Percentiles rank a stretch among this genome's conserved stretches.
Conservation (phyloP, 1,139 yeast genomes). For the Protomyces pachydermus region DNA sequence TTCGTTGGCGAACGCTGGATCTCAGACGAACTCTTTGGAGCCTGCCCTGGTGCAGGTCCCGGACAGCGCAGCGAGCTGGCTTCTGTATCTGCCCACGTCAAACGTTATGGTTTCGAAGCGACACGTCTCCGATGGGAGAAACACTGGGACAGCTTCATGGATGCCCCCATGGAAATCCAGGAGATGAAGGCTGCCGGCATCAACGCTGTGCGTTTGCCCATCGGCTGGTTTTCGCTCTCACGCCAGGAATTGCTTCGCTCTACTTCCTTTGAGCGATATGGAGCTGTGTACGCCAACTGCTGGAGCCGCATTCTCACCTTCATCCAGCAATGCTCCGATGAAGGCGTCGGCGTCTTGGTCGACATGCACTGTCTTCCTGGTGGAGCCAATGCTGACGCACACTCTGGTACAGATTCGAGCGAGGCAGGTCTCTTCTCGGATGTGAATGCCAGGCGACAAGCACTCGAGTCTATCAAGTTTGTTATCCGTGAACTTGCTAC, state of each 20-base stretch:
- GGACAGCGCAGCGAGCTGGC: slow-evolving; percentile 64
- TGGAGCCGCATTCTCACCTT: slow-evolving; percentile 59
- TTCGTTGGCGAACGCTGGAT: slow-evolving; percentile 70
- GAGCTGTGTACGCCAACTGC: slow-evolving; percentile 59
- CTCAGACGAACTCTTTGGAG: slow-evolving; percentile 54
- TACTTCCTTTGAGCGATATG: slow-evolving; percentile 57
- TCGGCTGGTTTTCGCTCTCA: slow-evolving; percentile 86
- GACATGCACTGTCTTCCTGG: slow-evolving; percentile 90
- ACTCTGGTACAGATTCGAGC: slow-evolving; percentile 65
- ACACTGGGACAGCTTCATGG: slow-evolving; percentile 65
- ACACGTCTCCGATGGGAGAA: slow-evolving; percentile 55
- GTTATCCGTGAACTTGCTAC: slow-evolving; percentile 56
- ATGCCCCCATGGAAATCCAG: slow-evolving; percentile 52
- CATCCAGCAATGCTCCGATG: slow-evolving; percentile 51
- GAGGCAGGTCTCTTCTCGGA: slow-evolving; percentile 62
- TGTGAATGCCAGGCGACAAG: slow-evolving; percentile 41
- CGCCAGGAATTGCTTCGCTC: slow-evolving; percentile 50
- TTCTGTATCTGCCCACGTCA: slow-evolving; percentile 53
- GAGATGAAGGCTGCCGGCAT: slow-evolving; percentile 65
- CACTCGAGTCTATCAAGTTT: slow-evolving; percentile 53
- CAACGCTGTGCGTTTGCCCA: slow-evolving; percentile 73
- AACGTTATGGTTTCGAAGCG: slow-evolving; percentile 50
- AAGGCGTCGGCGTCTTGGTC: slow-evolving; percentile 66
- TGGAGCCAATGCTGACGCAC: slow-evolving; percentile 82
- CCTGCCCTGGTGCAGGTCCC: slow-evolving; percentile 41